These are phyloP conservation scores for Trichoderma aggressivum DNA, from an alignment of 2,329 filamentous ascomycete species.

Conservation along the genomic window DNA sequence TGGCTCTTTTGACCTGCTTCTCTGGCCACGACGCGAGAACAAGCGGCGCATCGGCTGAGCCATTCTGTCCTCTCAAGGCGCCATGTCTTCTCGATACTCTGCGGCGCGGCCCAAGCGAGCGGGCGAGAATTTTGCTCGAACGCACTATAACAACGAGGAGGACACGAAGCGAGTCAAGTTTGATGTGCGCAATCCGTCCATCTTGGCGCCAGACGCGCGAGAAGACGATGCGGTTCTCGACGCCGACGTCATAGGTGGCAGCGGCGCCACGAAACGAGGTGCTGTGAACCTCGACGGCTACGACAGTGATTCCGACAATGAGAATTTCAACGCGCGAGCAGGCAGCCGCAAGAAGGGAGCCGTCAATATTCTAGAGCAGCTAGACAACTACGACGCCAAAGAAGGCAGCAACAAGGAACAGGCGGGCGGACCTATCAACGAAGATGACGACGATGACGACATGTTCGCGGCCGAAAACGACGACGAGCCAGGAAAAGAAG, in stretches of 20 bases:
- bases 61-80: neutral
- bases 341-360: slow-evolving; percentile 53
- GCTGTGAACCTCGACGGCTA: slow-evolving; percentile 97
- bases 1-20: neutral
- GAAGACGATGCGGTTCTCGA: slow-evolving; percentile 73
- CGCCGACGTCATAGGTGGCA: slow-evolving; percentile 85
- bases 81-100: slow-evolving; percentile 26
- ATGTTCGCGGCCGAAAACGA: slow-evolving; percentile 78
- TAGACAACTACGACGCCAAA: slow-evolving; percentile 53
- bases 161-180: slow-evolving; percentile 78
- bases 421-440: slow-evolving; percentile 24
- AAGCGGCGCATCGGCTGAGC: neutral
- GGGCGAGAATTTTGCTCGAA: slow-evolving; percentile 75
- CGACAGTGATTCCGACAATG: slow-evolving; percentile 89
- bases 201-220: slow-evolving; percentile 75
- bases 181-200: slow-evolving; percentile 91
- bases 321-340: slow-evolving; percentile 77
- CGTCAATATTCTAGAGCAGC: slow-evolving; percentile 49
- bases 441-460: slow-evolving; percentile 57
- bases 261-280: slow-evolving; percentile 77
- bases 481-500: slow-evolving; percentile 37
- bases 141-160: slow-evolving; percentile 59
- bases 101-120: slow-evolving; percentile 69
- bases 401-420: slow-evolving; percentile 36
- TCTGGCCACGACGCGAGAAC: neutral